Evolutionary conservation across 148 eudicot species (phyloP).

Genomic region (Rhododendron vialii): DNA sequence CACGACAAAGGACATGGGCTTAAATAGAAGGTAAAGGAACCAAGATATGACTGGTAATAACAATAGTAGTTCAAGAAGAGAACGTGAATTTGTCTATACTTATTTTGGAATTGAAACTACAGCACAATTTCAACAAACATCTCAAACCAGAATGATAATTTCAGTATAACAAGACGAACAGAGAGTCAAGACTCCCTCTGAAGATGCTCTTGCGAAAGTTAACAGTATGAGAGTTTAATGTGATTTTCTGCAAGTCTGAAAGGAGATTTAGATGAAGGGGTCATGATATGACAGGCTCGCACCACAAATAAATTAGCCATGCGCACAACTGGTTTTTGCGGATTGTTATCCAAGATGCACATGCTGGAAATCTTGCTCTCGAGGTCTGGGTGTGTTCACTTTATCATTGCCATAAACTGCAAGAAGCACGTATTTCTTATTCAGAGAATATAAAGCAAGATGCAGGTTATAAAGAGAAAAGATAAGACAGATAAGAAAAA

Average conservation of each 20-base stretch:
- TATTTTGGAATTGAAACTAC: background rate
- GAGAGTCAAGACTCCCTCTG: background rate
- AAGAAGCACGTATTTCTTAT: slow-evolving; percentile 2
- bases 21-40: background rate
- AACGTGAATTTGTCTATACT: background rate
- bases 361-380: slow-evolving; percentile 61
- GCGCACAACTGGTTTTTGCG: slow-evolving; percentile 83
- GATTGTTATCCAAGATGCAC: slow-evolving; percentile 77
- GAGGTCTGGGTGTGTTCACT: slow-evolving; percentile 62
- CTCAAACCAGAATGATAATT: background rate
- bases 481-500: background rate
- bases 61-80: background rate
- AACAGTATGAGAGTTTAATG: background rate
- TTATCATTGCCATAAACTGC: slow-evolving; percentile 75
- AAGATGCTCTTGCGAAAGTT: background rate
- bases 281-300: slow-evolving; percentile 19
- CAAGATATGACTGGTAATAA: background rate
- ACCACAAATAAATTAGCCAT: slow-evolving; percentile 99
- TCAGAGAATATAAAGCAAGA: background rate
- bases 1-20: background rate
- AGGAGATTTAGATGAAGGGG: background rate
- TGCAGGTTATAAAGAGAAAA: background rate
- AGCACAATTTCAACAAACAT: background rate
- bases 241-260: background rate
- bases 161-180: background rate